Evolutionary conservation across 495 filamentous ascomycete genomes (phyloP), one percentile per base, ranked within the genome.

Genomic region (Talaromyces adpressus): DNA sequence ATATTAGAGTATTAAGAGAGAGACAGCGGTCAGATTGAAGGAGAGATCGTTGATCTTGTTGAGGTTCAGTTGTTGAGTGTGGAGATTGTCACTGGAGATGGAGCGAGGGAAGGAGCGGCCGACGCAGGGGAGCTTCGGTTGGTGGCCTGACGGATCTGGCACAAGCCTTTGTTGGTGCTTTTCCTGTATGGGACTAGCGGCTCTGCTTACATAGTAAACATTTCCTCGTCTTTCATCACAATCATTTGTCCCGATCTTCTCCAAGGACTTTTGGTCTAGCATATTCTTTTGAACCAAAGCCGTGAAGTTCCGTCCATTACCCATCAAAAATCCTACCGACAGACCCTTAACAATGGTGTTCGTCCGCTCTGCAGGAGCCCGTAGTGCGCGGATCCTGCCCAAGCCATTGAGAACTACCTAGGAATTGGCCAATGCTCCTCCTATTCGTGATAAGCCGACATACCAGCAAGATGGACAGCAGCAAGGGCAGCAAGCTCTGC

Each of bases 151-250:
- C 11, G 51, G 51, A 54, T 29, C 51, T 54, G 51, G 51, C 51
- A 54, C 29, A 6, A 49, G 22, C 56, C n/a, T 34, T 49, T 47
- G 32, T 49, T 47, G 34, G 34, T 45, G 18, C 58, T 23, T 60
- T 60, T 36, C 58, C 58, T 23, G 20, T 47, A 29, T n/a, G 39
- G 39, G 58, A 4, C 36, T 60, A 60, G 58, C 22, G 58, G n/a
- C 7, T 29, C 12, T 12, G 32, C 58, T 49, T 49, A 49, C n/a
- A n/a, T n/a, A n/a, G n/a, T 54, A 12, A 49, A 20, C 18, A 49
- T 49, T 49, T 22, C 20, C 23, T 23, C 9, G n/a, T n/a, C 16
- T 52, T n/a, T 53, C 8, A 8, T 23, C 51, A 54, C 12, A 14
- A 54, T 54, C 51, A 23, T 25, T 22, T 14, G 7, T 20, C 22